These are phyloP conservation scores for Saccharum hybrid DNA, from an alignment of 202 grass and related monocot species.

Conservation along the genomic window DNA sequence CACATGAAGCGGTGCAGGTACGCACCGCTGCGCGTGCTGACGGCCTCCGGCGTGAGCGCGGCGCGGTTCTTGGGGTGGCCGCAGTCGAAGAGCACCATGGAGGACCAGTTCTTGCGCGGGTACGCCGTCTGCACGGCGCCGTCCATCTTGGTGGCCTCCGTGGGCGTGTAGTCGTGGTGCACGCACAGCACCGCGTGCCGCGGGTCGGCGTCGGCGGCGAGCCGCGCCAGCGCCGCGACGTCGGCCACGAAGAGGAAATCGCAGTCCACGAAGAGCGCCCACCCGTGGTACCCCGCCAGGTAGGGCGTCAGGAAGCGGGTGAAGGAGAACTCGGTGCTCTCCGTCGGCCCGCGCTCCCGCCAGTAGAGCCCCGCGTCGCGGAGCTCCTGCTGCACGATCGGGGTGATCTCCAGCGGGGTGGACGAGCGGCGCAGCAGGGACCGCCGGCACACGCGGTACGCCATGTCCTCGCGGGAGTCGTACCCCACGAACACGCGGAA, in stretches of 20 bases:
- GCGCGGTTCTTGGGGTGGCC: constrained; percentile 64
- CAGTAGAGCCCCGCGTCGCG: constrained; percentile 60
- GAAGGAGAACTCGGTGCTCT: constrained; percentile 89
- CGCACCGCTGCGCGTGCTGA: constrained; percentile 45
- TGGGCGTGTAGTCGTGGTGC: constrained; percentile 62
- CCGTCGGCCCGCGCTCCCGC: constrained; percentile 56
- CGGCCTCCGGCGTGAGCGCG: constrained; percentile 62
- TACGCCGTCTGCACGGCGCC: constrained; percentile 60
- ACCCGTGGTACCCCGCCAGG: constrained; percentile 59
- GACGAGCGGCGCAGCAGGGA: constrained; percentile 57
- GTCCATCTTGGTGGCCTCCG: constrained; percentile 69
- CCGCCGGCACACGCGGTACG: constrained; percentile 62
- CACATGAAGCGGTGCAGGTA: constrained; percentile 72
- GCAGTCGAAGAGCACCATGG: constrained; percentile 76
- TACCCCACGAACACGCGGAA: constrained; percentile 67
- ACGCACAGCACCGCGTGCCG: constrained; percentile 59
- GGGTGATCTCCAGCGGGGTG: constrained; percentile 45
- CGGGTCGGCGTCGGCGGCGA: constrained; percentile 3
- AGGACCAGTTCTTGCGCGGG: constrained; percentile 79
- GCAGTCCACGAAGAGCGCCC: constrained; percentile 73
- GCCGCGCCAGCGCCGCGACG: constrained; percentile 40
- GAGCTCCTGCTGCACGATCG: constrained; percentile 60
- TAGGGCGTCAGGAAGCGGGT: constrained; percentile 71
- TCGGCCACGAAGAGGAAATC: constrained; percentile 68
- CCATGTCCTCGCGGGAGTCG: constrained; percentile 66